Base-by-base conservation (phyloP, 768 basidiomycete species). In the Rossbeevera mucosa region DNA sequence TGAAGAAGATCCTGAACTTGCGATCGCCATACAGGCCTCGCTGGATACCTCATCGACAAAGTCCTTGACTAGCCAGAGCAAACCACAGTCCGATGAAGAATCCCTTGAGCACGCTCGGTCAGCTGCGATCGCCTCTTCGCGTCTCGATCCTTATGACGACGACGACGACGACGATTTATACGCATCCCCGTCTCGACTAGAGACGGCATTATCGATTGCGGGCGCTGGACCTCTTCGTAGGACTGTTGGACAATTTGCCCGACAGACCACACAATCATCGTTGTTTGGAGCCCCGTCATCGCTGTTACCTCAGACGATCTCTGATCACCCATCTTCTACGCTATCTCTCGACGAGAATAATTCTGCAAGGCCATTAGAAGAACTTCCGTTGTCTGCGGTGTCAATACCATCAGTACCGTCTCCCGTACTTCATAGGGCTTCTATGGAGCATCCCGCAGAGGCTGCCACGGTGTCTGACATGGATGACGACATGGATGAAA, bases 171-270 rank as follows among this genome's bases (percentile, higher is more conserved):
- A 80, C 7, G 79, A 82, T 46, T 66, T 80, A 18, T 76, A 76
- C 21, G 69, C 76, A 28, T 76, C 77, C 2, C 82, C 78, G 0
- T 75, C 76, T 20, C 75, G 83, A 18, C 68, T 88, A n/a, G 83
- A 83, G 59, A 85, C 85, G 1, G 82, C 78, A 1, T 66, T 89
- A 25, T 77, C 85, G 9, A 81, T 89, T 40, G 88, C 80, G 16
- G 83, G 83, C 48, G 76, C 84, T 7, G 75, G 76, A 5, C 73
- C 74, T 13, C 65, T 68, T 9, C 66, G 58, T 43, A 61, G 33
- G 25, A 24, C 52, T 9, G 49, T 63, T 1, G 57, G 57, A 38
- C 50, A 22, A 26, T 51, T 53, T 42, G 18, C 47, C 21, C 57
- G 53, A 30, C 59, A 53, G 24, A 29, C 54, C n/a, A 53, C 52